Base-by-base conservation (phyloP, 352 stramenopile species). In the Pythium brachiatum region DNA sequence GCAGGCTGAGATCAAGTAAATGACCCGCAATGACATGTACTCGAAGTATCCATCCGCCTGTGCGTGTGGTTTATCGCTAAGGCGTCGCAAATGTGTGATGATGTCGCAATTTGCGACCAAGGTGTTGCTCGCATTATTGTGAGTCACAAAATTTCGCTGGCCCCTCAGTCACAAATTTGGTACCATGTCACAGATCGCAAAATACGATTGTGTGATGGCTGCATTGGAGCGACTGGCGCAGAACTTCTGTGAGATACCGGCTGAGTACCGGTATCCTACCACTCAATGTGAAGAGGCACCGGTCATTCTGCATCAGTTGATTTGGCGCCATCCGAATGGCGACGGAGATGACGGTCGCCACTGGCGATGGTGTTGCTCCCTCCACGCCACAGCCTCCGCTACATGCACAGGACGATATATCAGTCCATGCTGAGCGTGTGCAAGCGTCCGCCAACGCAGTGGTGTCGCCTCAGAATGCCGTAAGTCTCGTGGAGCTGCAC, bases 1-100 rank as follows among this genome's bases (percentile, higher is more conserved):
- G 29, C 73, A 78, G 53, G 51, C 67, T 60, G 43, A 55, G 62
- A 53, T 2, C 53, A 20, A 31, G 43, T 61, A 38, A 60, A 13
- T 2, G 9, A n/a, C n/a, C 11, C 16, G 39, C 12, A 50, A 23
- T 44, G n/a, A n/a, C n/a, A n/a, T n/a, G n/a, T n/a, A n/a, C n/a
- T 34, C 29, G 29, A 34, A 34, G 29, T 9, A 34, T n/a, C n/a
- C n/a, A n/a, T n/a, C n/a, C n/a, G n/a, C n/a, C n/a, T n/a, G n/a
- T n/a, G n/a, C n/a, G n/a, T n/a, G n/a, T n/a, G n/a, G n/a, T n/a
- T n/a, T n/a, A n/a, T n/a, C n/a, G n/a, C n/a, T n/a, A n/a, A n/a
- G 18, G 15, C 23, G 41, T 48, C 41, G 41, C 23, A 48, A 27
- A 48, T 48, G 7, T 48, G 41, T 25, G 41, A 9, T 4, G 12